Evolutionary conservation across 192 early-diverging fungal species (phyloP).

Genomic region (Entophlyctis helioformis): DNA sequence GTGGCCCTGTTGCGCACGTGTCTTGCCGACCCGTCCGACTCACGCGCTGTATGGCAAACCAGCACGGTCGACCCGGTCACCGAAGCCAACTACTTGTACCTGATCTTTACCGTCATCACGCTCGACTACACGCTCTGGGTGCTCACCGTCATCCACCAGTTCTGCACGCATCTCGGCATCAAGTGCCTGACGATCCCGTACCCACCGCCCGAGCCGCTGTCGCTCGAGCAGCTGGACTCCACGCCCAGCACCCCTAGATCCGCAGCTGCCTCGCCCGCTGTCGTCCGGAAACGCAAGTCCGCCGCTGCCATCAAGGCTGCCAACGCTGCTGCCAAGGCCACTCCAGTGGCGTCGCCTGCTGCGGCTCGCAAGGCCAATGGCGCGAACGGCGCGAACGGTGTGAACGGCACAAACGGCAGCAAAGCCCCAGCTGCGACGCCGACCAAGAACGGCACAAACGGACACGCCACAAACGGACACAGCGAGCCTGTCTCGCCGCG

Average conservation of each 20-base stretch:
- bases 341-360: no score
- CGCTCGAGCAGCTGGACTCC: not conserved
- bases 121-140: constrained; percentile 81
- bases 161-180: constrained; percentile 78
- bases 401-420: no score
- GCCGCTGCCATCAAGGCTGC: not conserved
- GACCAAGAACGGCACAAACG: no score
- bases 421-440: no score
- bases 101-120: constrained; percentile 57
- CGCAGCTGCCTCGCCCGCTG: not conserved
- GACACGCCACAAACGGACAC: no score
- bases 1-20: constrained; percentile 3
- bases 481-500: no score
- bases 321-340: no score
- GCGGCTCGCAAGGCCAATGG: no score
- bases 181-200: constrained; percentile 66
- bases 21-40: not conserved
- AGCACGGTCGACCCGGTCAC: constrained; percentile 53
- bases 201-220: not conserved
- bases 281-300: not conserved
- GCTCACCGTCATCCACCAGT: constrained; percentile 70
- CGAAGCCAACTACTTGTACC: constrained; percentile 59
- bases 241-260: not conserved
- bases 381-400: no score
- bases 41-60: constrained; percentile 20